Evolutionary conservation across 1,284 basidiomycete species (phyloP), one percentile per base, ranked within the genome.

Genomic region (Trichosporon inkin): DNA sequence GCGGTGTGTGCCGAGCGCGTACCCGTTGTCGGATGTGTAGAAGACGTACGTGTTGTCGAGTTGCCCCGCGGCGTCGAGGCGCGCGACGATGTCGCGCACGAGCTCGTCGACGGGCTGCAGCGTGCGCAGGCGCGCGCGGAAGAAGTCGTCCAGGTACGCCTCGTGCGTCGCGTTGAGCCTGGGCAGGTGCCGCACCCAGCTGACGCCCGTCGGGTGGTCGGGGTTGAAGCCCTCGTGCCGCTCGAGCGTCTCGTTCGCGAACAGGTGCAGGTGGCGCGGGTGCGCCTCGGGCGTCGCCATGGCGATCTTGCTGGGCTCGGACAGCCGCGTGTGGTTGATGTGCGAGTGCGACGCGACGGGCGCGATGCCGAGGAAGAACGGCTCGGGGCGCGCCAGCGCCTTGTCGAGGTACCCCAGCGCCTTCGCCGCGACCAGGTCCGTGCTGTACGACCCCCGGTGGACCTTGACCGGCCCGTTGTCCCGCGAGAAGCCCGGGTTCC

Each of bases 11-110:
- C 70, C 73, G 34, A 74, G 62, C 0, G 70, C 70, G 47, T 65
- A 76, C 0, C 73, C 74, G 47, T 76, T 76, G 57, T 76, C 74
- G 14, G 68, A 63, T 7, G 69, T 71, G 63, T 72, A 74, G 60
- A 74, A 65, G 57, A 71, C 69, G 60, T 69, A 72, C 0, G 74
- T 76, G 55, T 76, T 67, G 47, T 74, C 74, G 1, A 74, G 62
- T 55, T 66, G 36, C 3, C 68, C 73, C 0, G 66, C 62, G 2
- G 54, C 58, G 14, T 69, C 67, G 1, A 76, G 64, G 63, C 66
- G 66, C 24, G 68, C 40, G 6, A 75, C 65, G 10, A 73, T 63
- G 7, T 53, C 60, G 35, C 71, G 72, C 7, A 76, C 70, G 0
- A 75, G 57, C 68, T 74, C 72, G 58, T 76, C 72, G 0, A 76